phyloP scores from a whole-genome alignment of 2,329 filamentous ascomycete genomes.

The Exophiala viscosa region DNA sequence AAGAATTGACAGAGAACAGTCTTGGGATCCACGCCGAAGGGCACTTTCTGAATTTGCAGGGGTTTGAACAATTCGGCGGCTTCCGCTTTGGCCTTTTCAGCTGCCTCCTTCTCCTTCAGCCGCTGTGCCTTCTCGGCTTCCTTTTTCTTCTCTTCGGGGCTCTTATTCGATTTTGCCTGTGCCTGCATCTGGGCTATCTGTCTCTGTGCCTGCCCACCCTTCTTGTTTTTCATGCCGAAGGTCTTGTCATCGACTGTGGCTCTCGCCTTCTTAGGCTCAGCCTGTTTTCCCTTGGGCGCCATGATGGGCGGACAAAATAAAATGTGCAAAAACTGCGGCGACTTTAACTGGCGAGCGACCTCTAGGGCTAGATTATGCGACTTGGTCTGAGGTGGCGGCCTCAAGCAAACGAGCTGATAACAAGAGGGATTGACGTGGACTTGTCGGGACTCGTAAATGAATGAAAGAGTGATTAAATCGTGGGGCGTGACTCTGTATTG shows the following conservation, averaged over 20 bases:
- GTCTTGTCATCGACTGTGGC: constrained; percentile 79
- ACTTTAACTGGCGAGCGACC: not conserved
- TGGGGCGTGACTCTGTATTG: too few species aligned
- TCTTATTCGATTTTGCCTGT: constrained; percentile 69
- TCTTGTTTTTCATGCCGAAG: constrained; percentile 99
- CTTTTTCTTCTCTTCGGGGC: constrained; percentile 83
- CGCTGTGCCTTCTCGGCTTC: constrained; percentile 61
- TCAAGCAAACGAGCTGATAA: too few species aligned
- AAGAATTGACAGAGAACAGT: constrained; percentile 94
- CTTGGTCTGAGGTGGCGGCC: too few species aligned
- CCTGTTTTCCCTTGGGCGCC: constrained; percentile 45
- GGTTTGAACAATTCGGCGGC: constrained; percentile 81
- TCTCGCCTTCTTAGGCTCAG: constrained; percentile 47
- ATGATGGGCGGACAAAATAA: constrained; percentile 30
- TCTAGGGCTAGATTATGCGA: too few species aligned
- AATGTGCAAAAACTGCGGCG: not conserved
- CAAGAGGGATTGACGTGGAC: too few species aligned
- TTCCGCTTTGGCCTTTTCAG: constrained; percentile 79
- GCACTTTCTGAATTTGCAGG: constrained; percentile 93
- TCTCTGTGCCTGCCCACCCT: constrained; percentile 84
- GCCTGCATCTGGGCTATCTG: constrained; percentile 80
- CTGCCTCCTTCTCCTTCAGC: constrained; percentile 85
- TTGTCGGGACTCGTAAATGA: too few species aligned
- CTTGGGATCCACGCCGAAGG: constrained; percentile 97
- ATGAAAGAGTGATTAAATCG: too few species aligned